Evolutionary conservation across 176 grass and related monocot genomes (phyloP).

Genomic region (Musa troglodytarum): DNA sequence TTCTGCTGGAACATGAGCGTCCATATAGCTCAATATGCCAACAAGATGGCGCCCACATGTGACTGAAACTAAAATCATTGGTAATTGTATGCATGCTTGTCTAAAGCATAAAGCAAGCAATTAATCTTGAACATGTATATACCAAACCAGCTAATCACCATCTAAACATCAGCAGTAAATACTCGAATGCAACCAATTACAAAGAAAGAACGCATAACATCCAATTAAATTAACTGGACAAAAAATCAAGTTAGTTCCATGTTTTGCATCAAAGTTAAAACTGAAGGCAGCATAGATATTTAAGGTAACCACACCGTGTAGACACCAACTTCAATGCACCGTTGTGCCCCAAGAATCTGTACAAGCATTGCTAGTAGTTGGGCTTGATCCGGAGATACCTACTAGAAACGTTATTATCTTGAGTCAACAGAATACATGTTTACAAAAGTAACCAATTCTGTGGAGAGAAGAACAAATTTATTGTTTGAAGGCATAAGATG

Average conservation of each 20-base stretch:
- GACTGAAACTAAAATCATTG: no score
- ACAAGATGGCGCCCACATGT: no score
- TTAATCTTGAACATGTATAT: not conserved
- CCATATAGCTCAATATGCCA: no score
- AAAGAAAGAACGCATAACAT: not conserved
- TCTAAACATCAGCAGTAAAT: not conserved
- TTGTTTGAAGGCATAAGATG: no score
- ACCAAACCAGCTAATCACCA: not conserved
- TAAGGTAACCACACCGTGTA: slow-evolving; percentile 57
- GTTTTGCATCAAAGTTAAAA: not conserved
- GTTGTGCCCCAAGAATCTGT: slow-evolving; percentile 60
- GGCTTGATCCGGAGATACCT: slow-evolving; percentile 86
- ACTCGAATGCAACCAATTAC: not conserved
- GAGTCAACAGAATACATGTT: not conserved
- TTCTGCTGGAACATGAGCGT: no score
- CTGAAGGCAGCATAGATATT: not conserved
- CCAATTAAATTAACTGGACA: not conserved
- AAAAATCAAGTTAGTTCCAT: not conserved
- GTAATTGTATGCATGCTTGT: not conserved
- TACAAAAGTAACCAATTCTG: not conserved
- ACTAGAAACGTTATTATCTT: slow-evolving; percentile 15
- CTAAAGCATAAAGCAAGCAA: not conserved
- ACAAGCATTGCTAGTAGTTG: slow-evolving; percentile 82
- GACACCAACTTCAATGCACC: slow-evolving; percentile 85
- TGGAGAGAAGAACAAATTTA: no score